Base-by-base conservation (phyloP, 2,329 filamentous ascomycete species). In the Pseudocercospora ulei region DNA sequence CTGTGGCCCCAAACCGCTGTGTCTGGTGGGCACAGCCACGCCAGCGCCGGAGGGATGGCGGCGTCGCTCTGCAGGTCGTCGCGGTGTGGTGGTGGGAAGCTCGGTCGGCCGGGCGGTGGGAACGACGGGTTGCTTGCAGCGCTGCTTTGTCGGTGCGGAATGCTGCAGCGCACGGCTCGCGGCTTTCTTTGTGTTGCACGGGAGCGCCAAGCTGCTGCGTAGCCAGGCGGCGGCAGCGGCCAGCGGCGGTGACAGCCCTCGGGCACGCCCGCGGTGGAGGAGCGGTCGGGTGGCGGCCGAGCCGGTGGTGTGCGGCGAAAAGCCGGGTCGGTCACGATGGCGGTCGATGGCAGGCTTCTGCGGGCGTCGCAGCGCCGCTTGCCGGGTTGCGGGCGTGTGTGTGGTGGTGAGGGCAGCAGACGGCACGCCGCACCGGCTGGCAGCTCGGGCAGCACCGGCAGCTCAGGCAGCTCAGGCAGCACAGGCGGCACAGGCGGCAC, bases 1-100 rank as follows among this genome's bases (percentile, higher is more conserved):
- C 39, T 24, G 33, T 12, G 38, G 38, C 44, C 36, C 44, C 49
- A 53, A 47, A 52, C 47, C 49, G 40, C 46, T 33, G 11, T 33
- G 22, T 38, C 23, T 44, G 28, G 44, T 17, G 44, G 39, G 40
- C 43, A 30, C 35, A 26, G 46, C 48, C 46, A 44, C 43, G 45
- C 35, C 34, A 18, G 34, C 31, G 43, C 26, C 34, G 18, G n/a
- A 23, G 35, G 25, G 35, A 19, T 36, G 9, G 42, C 33, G 14
- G 26, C 20, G 22, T 17, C 19, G 20, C 34, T 37, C 26, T 12
- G 33, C 12, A 18, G 27, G 26, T 19, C 27, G 13, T 44, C 22
- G 30, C 23, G 31, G 25, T n/a, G 16, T 8, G 22, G 31, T 14
- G 19, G 22, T 9, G 35, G 28, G 29, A 31, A 19, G 16, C 22